phyloP scores from a whole-genome alignment of 768 basidiomycete species.

The Pleurotus salmoneostramineus region DNA sequence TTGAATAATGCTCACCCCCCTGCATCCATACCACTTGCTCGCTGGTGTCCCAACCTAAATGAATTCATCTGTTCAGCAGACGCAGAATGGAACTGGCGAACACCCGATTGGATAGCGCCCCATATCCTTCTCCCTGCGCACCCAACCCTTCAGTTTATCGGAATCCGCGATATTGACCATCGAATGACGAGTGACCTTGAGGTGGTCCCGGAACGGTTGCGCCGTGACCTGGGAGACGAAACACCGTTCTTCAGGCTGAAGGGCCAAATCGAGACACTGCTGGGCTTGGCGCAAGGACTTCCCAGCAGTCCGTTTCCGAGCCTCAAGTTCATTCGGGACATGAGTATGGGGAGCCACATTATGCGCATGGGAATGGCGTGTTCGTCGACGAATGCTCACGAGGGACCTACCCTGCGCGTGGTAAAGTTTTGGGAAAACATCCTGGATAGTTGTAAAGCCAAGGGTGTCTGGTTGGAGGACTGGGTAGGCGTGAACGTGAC shows the following conservation, averaged over 20 bases:
- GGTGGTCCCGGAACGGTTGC: slow-evolving; percentile 19
- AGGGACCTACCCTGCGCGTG: slow-evolving; percentile 26
- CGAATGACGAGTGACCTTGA: slow-evolving; percentile 47
- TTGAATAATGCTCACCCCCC: slow-evolving; percentile 21
- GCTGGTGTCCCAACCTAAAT: slow-evolving; percentile 64
- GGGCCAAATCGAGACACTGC: slow-evolving; percentile 60
- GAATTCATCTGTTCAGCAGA: slow-evolving; percentile 75
- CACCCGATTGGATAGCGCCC: slow-evolving; percentile 78
- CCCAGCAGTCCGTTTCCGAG: slow-evolving; percentile 55
- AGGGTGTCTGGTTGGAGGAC: slow-evolving; percentile 64
- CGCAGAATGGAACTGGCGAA: slow-evolving; percentile 79
- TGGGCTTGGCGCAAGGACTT: slow-evolving; percentile 24
- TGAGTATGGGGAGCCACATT: slow-evolving; percentile 54
- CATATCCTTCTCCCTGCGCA: slow-evolving; percentile 68
- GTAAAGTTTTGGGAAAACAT: slow-evolving; percentile 40
- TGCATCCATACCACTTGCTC: slow-evolving; percentile 44
- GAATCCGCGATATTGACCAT: slow-evolving; percentile 67
- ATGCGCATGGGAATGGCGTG: slow-evolving; percentile 37
- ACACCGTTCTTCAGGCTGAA: slow-evolving; percentile 60
- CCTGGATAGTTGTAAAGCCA: slow-evolving; percentile 38
- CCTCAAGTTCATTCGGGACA: slow-evolving; percentile 58
- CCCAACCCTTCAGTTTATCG: slow-evolving; percentile 58
- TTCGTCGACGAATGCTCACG: slow-evolving; percentile 6
- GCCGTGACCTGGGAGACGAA: slow-evolving; percentile 26
- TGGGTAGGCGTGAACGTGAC: slow-evolving; percentile 58